Conservation (phyloP, 2,329 filamentous ascomycete species). For the Nemania sp. region DNA sequence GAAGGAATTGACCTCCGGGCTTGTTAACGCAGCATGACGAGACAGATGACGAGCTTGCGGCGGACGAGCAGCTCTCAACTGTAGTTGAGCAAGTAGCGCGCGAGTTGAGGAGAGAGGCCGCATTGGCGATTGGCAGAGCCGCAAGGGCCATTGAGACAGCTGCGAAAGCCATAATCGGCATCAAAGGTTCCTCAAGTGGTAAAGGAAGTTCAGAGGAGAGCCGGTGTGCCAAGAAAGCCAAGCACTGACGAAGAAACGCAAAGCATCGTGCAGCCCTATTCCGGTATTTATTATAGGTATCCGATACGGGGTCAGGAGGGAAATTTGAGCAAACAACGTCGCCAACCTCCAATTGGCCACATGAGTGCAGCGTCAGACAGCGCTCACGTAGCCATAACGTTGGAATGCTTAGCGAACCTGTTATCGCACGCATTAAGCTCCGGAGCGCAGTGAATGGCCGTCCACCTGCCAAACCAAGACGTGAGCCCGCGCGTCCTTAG, state of each 20-base stretch:
- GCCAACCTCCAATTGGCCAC: not conserved
- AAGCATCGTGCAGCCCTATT: slow-evolving; percentile 1
- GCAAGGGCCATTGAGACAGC: slow-evolving; percentile 28
- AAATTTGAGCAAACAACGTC: not conserved
- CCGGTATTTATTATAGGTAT: slow-evolving; percentile 26
- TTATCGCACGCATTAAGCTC: slow-evolving; percentile 19
- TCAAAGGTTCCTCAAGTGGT: slow-evolving; percentile 7
- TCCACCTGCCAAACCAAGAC: slow-evolving; percentile 34
- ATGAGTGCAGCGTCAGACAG: not conserved
- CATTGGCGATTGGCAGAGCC: slow-evolving; percentile 23
- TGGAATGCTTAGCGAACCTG: not conserved
- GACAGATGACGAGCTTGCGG: slow-evolving; percentile 55
- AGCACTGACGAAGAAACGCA: slow-evolving; percentile 14
- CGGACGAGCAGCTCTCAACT: slow-evolving; percentile 44
- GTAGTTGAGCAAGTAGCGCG: slow-evolving; percentile 34
- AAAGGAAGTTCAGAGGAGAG: slow-evolving; percentile 5
- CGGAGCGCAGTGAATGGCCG: not conserved
- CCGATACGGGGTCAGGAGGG: not conserved
- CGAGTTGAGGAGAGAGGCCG: slow-evolving; percentile 1
- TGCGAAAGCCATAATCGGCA: slow-evolving; percentile 28
- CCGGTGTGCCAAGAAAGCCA: slow-evolving; percentile 27
- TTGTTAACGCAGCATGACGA: slow-evolving; percentile 78
- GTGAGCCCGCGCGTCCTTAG: slow-evolving; percentile 22
- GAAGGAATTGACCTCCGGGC: slow-evolving; percentile 76
- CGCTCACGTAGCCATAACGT: not conserved